Percentiles rank a stretch among this genome's conserved stretches.
Evolutionary conservation across 2,329 filamentous ascomycete genomes (phyloP).

Genomic region (Fusarium annulatum): DNA sequence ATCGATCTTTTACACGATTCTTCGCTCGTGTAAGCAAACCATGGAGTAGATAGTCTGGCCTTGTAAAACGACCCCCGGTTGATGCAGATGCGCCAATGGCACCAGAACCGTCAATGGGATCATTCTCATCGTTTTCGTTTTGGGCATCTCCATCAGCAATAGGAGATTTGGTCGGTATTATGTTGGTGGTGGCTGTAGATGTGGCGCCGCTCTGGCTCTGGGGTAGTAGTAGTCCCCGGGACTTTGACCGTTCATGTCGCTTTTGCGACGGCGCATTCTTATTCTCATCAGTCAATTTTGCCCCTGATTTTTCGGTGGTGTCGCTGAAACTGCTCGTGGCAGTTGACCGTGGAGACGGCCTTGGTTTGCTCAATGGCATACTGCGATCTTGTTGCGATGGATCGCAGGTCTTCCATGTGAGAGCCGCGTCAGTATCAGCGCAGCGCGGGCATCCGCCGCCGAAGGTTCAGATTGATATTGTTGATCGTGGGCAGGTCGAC

Average conservation of each 20-base stretch:
- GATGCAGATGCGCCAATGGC: constrained; percentile 17
- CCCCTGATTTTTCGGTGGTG: constrained; percentile 4
- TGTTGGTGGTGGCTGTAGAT: constrained; percentile 4
- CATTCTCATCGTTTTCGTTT: constrained; percentile 6
- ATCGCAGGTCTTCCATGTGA: background rate
- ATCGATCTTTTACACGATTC: constrained; percentile 40
- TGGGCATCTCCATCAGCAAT: background rate
- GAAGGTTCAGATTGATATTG: constrained; percentile 18
- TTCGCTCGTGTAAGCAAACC: constrained; percentile 38
- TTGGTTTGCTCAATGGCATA: constrained; percentile 42
- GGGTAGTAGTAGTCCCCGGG: constrained; percentile 25
- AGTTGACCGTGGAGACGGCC: constrained; percentile 32
- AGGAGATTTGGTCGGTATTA: constrained; percentile 1
- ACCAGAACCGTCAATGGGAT: constrained; percentile 16
- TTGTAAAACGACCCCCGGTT: constrained; percentile 31
- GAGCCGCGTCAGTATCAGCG: background rate
- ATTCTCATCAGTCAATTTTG: constrained; percentile 15
- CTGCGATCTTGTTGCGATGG: background rate
- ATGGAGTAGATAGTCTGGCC: constrained; percentile 38
- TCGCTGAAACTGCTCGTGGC: constrained; percentile 26
- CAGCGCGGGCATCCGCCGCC: constrained; percentile 27
- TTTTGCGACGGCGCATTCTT: constrained; percentile 20
- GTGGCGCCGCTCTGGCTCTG: constrained; percentile 27
- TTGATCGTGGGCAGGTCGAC: constrained; percentile 11
- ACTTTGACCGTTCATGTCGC: constrained; percentile 26